Evolutionary conservation across 1,139 yeast species (phyloP), one percentile per base, ranked within the genome.

Genomic region (Zygosaccharomyces pseudobailii): DNA sequence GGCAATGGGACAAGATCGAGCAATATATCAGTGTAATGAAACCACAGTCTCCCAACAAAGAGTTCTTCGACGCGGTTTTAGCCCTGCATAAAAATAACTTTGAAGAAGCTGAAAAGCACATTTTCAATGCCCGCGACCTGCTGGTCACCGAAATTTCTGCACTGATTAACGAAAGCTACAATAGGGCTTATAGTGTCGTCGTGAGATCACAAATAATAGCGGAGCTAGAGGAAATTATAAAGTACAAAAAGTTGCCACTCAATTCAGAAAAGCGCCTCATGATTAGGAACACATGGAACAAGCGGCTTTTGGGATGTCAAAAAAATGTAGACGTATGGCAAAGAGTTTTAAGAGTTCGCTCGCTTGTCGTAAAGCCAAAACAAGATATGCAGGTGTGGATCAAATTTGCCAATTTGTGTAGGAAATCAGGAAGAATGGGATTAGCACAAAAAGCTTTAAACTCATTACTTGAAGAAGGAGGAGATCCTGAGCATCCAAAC

Each of bases 321-420:
- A 78, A 95, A 59, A 92, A 92, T 69, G 97, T 92, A 42, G 99
- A 94, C 68, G 90, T 90, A 22, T 94, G 99, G 98, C 97, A 92
- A 67, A 76, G 97, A 62, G 84, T 92, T 83, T 75, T 94, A 52
- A 87, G 90, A 64, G 96, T 92, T 1, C 76, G 98, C 48, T 94
- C 97, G 0, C 73, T 94, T 48, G 97, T 94, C 13, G 87, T 92
- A 37, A 86, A 86, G 54, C 99, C 98, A 1, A 87, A 90, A 57
- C 96, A 92, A 60, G 97, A 94, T 65, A 87, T 90, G 95, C 94
- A 88, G 51, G 88, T 90, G 81, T 89, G 97, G 97, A 92, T 94
- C 58, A 90, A 92, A 65, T 94, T 92, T 74, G 97, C 98, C 27
- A 92, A 94, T 59, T 73, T 94, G 49, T 90, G 98, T 63, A 78